Base-by-base conservation (phyloP, 2,329 filamentous ascomycete species). In the Metarhizium anisopliae region DNA sequence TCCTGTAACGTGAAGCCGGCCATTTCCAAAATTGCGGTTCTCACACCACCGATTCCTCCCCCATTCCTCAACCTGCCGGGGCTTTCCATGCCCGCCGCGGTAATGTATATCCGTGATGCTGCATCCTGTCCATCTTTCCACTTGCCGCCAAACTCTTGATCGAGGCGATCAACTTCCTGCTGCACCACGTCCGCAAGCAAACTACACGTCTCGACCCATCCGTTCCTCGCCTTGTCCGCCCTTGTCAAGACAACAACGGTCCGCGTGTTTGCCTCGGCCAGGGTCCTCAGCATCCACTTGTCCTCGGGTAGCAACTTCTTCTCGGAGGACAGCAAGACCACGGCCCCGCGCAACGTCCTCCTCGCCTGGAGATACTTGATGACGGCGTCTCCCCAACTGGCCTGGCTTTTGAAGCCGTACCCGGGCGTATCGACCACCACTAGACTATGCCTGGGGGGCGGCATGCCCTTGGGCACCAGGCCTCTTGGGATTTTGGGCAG, bases 231-330 rank as follows among this genome's bases (percentile, higher is more conserved):
- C 60, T 82, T 82, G 61, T 84, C 81, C 14, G 76, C 78, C 66
- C 83, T 83, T 11, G 81, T 84, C 51, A 84, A 64, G 4, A 83
- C 73, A 1, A 83, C 73, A 6, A 74, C 63, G 1, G 78, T 80
- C 53, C 70, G 70, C 35, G 77, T 70, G 10, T 72, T 71, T 3
- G 72, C 69, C 51, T 73, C 67, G 52, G 76, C 70, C 59, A 84
- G 68, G 49, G 78, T 66, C 56, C 70, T 65, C 38, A 84, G 64
- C 58, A 79, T 71, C 67, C 74, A 70, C 13, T 66, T 64, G 61
- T 84, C 81, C 51, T 72, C 72, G 25, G 70, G 65, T 59, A 79
- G 77, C 2, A 81, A 67, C 14, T 74, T 76, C 50, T 81, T 79
- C 55, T 80, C 74, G 3, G 76, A 75, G 35, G 81, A 78, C 16